Conservation (phyloP, 495 filamentous ascomycete species). For the Lepidopterella palustris region DNA sequence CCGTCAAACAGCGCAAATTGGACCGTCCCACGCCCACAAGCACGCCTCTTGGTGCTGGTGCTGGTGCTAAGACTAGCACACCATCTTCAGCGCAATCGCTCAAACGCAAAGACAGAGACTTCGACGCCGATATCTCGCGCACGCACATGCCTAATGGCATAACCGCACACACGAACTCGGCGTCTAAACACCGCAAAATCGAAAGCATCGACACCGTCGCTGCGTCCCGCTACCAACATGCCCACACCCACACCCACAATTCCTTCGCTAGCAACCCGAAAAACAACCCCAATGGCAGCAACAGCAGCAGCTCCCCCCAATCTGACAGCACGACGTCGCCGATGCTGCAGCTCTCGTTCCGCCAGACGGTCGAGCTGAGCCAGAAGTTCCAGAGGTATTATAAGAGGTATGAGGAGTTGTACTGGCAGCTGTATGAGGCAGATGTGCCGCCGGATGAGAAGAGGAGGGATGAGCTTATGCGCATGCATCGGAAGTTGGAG, state of each 20-base stretch:
- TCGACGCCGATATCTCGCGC: conserved; percentile 7
- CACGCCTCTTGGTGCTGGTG: conserved; percentile 15
- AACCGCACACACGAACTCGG: conserved; percentile 11
- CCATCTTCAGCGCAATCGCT: conserved; percentile 17
- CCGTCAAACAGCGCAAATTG: conserved; percentile 20
- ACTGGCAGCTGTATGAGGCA: conserved; percentile 21
- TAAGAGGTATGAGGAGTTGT: conserved; percentile 27
- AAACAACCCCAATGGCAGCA: conserved; percentile 7
- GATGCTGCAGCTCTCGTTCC: conserved; percentile 21
- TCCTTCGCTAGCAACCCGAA: too few species aligned
- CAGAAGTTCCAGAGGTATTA: conserved; percentile 31
- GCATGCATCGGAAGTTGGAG: conserved; percentile 29
- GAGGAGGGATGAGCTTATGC: conserved; percentile 18
- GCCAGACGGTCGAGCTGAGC: conserved; percentile 27
- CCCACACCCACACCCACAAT: too few species aligned
- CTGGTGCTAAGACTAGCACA: conserved; percentile 12
- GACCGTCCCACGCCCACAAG: conserved; percentile 16
- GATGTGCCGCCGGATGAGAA: conserved; percentile 15
- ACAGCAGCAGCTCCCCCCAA: conserved; percentile 11
- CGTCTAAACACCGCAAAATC: conserved; percentile 21
- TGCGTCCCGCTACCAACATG: conserved; percentile 15
- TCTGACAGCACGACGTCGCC: conserved; percentile 22
- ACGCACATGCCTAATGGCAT: neutral
- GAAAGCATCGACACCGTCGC: conserved; percentile 17
- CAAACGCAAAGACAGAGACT: conserved; percentile 22